Base-by-base conservation (phyloP, 2,329 filamentous ascomycete genomes). In the Epichloe sylvatica region DNA sequence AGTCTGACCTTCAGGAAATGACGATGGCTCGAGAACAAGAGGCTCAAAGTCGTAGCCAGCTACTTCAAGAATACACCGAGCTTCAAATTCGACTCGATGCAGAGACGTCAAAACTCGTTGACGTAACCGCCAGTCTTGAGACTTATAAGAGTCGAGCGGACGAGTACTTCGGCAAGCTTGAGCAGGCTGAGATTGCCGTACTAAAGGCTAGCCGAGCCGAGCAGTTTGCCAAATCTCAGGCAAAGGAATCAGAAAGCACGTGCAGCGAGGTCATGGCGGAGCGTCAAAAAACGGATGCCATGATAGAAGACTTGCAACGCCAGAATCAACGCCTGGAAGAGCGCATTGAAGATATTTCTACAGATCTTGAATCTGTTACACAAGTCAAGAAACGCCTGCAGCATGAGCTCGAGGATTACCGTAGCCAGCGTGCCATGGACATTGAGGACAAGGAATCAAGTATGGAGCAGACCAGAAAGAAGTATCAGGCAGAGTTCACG, bases 341-440 rank as follows among this genome's bases (percentile, higher is more conserved):
- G 70, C 85, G 83, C 60, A 75, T 96, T 46, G 91, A 97, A 62
- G 91, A 98, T 62, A 72, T 95, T 42, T 86, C 87, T 23, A 91
- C 91, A 0, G 91, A 98, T 62, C 77, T 96, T 8, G 84, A 94
- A 53, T 82, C 82, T 19, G 87, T 86, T 2, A 73, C 87, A 17
- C 90, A 96, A 69, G 81, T 88, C 19, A 95, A 95, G 76, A 94
- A 90, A 69, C 81, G 91, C 52, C 81, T 97, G 23, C 91, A 98
- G 65, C 90, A 97, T 62, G 91, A 98, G 70, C 83, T 98, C 3
- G 91, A 97, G 66, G 91, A 98, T 67, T 98, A 97, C 71, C 82
- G 92, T 52, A 94, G 83, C 62, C 90, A 96, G 67, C 81, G 91
- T 44, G 90, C 90, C 51, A 94, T 94, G 66, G 92, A 97, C 60